A percentile compares a stretch with the other conserved stretches of the same genome.
Conservation (phyloP, 2,329 filamentous ascomycete species). For the Phoma sp. region DNA sequence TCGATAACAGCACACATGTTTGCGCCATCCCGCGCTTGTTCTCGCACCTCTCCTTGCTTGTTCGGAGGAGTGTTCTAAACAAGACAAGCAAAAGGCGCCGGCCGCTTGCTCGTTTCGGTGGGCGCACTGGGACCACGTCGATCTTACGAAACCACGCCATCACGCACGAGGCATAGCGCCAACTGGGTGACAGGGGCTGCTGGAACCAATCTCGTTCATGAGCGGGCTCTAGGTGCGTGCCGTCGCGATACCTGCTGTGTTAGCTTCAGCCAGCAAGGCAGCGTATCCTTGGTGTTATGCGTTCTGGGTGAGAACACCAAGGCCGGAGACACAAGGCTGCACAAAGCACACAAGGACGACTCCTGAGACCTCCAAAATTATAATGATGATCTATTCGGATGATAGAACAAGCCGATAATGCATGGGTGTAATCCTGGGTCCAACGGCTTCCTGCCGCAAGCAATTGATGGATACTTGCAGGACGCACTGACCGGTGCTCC, state of each 20-base stretch:
- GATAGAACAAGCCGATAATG: slow-evolving; percentile 14
- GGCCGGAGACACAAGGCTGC: neutral
- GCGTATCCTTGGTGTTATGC: slow-evolving; percentile 1
- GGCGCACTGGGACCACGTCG: slow-evolving; percentile 39
- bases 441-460: slow-evolving; percentile 26
- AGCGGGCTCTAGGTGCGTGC: slow-evolving; percentile 40
- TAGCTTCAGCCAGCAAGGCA: slow-evolving; percentile 24
- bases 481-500: slow-evolving; percentile 34
- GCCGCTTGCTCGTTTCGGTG: slow-evolving; percentile 21
- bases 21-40: slow-evolving; percentile 13
- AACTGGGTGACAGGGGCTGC: slow-evolving; percentile 7
- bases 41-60: slow-evolving; percentile 12
- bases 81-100: slow-evolving; percentile 26
- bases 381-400: neutral
- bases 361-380: neutral
- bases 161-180: slow-evolving; percentile 24
- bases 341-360: slow-evolving; percentile 5
- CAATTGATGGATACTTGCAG: slow-evolving; percentile 17
- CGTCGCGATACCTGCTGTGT: slow-evolving; percentile 26
- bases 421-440: slow-evolving; percentile 23
- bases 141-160: slow-evolving; percentile 28
- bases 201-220: slow-evolving; percentile 18
- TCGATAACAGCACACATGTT: slow-evolving; percentile 15
- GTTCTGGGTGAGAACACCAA: slow-evolving; percentile 13
- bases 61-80: slow-evolving; percentile 25